These are phyloP conservation scores for Acephala macrosclerotiorum DNA, from an alignment of 2,329 filamentous ascomycete species.

Conservation along the genomic window DNA sequence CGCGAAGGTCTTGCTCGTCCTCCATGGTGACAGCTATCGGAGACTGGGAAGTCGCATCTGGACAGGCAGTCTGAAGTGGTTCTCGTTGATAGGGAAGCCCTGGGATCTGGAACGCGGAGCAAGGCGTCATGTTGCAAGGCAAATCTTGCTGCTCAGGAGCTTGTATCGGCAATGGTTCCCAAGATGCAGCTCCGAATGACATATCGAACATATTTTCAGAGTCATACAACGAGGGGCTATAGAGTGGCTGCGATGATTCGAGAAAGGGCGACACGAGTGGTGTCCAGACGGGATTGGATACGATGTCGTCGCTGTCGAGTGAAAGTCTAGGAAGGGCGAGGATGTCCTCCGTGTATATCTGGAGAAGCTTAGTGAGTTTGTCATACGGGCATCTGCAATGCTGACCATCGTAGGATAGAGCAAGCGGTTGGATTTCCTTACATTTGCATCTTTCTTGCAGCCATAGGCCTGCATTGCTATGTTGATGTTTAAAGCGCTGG, in stretches of 20 bases:
- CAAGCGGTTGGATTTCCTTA: neutral
- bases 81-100: neutral
- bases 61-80: neutral
- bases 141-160: neutral
- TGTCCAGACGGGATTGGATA: neutral
- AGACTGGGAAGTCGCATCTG: neutral
- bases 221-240: neutral
- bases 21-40: neutral
- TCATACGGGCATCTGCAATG: neutral
- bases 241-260: conserved; percentile 5
- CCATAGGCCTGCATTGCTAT: neutral
- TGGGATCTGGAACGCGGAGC: neutral
- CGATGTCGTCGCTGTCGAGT: neutral
- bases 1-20: neutral
- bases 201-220: neutral
- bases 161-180: neutral
- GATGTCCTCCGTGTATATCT: neutral
- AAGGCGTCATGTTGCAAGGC: neutral
- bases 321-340: neutral
- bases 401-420: neutral
- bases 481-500: neutral
- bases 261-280: neutral
- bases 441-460: neutral
- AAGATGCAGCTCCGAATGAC: neutral
- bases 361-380: neutral